A percentile compares a stretch with the other conserved stretches of the same genome.
Evolutionary conservation across 2,329 filamentous ascomycete genomes (phyloP).

Genomic region (Colletotrichum filicis): DNA sequence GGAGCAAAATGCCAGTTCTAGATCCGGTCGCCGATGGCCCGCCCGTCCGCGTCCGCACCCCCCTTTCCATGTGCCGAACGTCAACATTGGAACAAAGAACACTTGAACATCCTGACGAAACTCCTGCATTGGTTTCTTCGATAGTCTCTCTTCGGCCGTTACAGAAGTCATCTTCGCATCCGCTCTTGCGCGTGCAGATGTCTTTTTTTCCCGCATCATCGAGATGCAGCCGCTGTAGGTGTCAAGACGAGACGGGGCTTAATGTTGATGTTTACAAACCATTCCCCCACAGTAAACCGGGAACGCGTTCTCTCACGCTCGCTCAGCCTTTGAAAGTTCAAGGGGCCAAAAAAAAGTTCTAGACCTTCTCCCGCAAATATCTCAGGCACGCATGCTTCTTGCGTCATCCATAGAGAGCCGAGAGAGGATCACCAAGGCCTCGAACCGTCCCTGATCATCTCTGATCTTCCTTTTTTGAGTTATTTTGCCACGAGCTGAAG

Average conservation of each 20-base stretch:
- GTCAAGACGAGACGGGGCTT: background rate
- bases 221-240: background rate
- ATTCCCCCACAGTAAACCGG: background rate
- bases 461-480: background rate
- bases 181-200: background rate
- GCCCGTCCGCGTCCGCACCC: background rate
- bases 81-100: background rate
- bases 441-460: slow-evolving; percentile 20
- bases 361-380: slow-evolving; percentile 2
- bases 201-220: background rate
- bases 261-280: background rate
- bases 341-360: background rate
- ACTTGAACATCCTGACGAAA: background rate
- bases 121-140: slow-evolving; percentile 9
- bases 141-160: slow-evolving; percentile 1
- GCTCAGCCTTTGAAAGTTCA: background rate
- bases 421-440: background rate
- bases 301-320: background rate
- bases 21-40: slow-evolving; percentile 6
- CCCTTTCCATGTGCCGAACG: slow-evolving; percentile 11
- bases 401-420: slow-evolving; percentile 10
- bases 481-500: slow-evolving; percentile 8
- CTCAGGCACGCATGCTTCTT: slow-evolving; percentile 21
- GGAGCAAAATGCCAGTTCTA: slow-evolving; percentile 11
- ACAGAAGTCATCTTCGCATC: background rate